Conservation (phyloP, 2,329 filamentous ascomycete genomes). For the Clarireedia hainanense region DNA sequence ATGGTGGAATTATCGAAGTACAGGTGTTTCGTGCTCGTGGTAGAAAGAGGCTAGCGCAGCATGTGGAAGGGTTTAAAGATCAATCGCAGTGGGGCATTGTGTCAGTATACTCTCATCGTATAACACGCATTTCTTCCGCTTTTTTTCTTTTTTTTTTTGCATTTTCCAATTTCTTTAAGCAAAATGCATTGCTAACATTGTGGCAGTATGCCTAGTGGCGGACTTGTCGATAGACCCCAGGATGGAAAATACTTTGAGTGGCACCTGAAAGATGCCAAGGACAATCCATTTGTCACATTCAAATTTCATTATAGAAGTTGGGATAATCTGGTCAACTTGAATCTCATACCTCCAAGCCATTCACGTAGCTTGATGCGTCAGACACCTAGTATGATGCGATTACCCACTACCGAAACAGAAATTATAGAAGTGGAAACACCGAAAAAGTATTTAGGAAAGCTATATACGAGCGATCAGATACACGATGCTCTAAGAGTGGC, state of each 20-base stretch:
- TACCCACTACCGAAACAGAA: not conserved
- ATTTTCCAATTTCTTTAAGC: not conserved
- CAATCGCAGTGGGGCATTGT: slow-evolving; percentile 45
- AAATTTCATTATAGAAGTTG: slow-evolving; percentile 49
- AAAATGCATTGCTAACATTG: not conserved
- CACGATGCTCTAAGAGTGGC: slow-evolving; percentile 1
- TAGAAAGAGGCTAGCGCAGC: slow-evolving; percentile 36
- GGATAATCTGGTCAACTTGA: slow-evolving; percentile 40
- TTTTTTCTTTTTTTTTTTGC: too few relatives aligned
- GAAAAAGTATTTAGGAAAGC: slow-evolving; percentile 4
- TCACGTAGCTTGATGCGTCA: slow-evolving; percentile 7
- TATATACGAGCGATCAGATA: slow-evolving; percentile 9
- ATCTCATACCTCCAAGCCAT: slow-evolving; percentile 33
- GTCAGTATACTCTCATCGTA: slow-evolving; percentile 33
- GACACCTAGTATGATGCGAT: not conserved
- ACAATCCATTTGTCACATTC: slow-evolving; percentile 45
- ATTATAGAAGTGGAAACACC: not conserved
- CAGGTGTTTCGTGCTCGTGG: slow-evolving; percentile 44
- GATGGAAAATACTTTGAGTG: slow-evolving; percentile 46
- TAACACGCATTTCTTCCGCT: not conserved
- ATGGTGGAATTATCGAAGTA: slow-evolving; percentile 49
- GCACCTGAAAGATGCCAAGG: slow-evolving; percentile 41
- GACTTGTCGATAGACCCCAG: slow-evolving; percentile 43
- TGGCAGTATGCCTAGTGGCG: slow-evolving; percentile 43
- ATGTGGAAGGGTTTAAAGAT: slow-evolving; percentile 36